These are phyloP conservation scores for Monsonia emarginata DNA, from an alignment of 441 rosid genomes.

Conservation along the genomic window DNA sequence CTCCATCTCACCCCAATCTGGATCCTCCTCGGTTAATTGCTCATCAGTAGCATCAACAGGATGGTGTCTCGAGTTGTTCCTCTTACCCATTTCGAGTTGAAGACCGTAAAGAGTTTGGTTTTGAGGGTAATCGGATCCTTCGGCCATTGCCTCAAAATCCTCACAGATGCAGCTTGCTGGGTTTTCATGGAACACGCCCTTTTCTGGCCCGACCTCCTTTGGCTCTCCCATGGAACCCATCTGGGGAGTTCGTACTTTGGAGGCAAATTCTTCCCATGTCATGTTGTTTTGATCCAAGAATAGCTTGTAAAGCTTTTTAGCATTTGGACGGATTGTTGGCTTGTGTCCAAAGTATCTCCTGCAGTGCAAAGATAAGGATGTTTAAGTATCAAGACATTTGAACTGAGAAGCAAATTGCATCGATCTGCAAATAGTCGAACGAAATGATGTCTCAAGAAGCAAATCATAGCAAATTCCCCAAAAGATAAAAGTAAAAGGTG, in stretches of 20 bases:
- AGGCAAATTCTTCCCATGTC: conserved; percentile 81
- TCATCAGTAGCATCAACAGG: conserved; percentile 16
- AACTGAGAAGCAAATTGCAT: not conserved
- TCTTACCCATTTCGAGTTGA: not conserved
- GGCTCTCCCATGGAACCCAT: conserved; percentile 93
- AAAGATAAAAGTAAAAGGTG: too few relatives aligned
- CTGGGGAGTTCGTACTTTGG: conserved; percentile 62
- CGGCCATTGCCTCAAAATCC: conserved; percentile 28
- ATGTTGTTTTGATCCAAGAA: conserved; percentile 50
- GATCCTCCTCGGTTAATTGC: conserved; percentile 33
- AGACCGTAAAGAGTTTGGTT: not conserved
- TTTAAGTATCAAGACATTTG: not conserved
- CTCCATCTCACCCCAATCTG: conserved; percentile 29
- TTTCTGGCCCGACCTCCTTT: conserved; percentile 80
- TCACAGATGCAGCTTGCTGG: conserved; percentile 77
- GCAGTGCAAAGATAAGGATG: conserved; percentile 8
- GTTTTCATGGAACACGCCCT: conserved; percentile 96
- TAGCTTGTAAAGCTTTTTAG: conserved; percentile 63
- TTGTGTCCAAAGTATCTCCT: conserved; percentile 94
- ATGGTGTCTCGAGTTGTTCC: conserved; percentile 4
- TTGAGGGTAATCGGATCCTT: conserved; percentile 5
- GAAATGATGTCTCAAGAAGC: too few relatives aligned
- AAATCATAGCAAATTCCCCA: too few relatives aligned
- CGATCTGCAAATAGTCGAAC: not conserved
- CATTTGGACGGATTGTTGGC: conserved; percentile 87